Conservation (phyloP, 2,329 filamentous ascomycete genomes). For the Orbilia javanica region DNA sequence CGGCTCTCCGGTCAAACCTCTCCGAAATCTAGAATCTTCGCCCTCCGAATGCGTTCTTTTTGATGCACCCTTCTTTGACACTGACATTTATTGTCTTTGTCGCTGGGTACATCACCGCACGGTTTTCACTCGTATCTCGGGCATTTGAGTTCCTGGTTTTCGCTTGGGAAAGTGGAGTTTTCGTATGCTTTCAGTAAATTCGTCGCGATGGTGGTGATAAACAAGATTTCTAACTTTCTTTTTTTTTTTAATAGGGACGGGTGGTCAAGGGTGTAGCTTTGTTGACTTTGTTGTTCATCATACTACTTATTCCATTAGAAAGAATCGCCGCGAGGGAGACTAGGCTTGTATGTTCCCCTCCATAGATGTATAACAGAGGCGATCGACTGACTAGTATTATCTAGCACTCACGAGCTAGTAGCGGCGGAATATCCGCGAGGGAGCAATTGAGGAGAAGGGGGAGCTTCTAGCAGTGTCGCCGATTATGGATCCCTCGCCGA, state of each 20-base stretch:
- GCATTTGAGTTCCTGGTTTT: slow-evolving; percentile 97
- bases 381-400: not conserved
- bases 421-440: slow-evolving; percentile 87
- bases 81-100: slow-evolving; percentile 76
- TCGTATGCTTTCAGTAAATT: slow-evolving; percentile 72
- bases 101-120: slow-evolving; percentile 98
- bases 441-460: slow-evolving; percentile 94
- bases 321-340: slow-evolving; percentile 84
- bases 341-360: slow-evolving; percentile 75
- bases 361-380: not conserved
- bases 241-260: slow-evolving; percentile 73
- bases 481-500: slow-evolving; percentile 70
- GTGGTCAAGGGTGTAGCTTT: slow-evolving; percentile 86
- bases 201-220: not conserved
- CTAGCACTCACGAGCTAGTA: slow-evolving; percentile 71
- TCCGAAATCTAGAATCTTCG: not conserved
- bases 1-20: not conserved
- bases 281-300: slow-evolving; percentile 84
- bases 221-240: slow-evolving; percentile 47
- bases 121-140: slow-evolving; percentile 97
- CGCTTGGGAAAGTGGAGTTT: slow-evolving; percentile 98
- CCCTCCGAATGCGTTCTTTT: slow-evolving; percentile 48
- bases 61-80: slow-evolving; percentile 58
- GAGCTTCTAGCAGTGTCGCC: slow-evolving; percentile 75
- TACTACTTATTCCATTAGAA: slow-evolving; percentile 85